Evolutionary conservation across 371 early-diverging fungal species (phyloP).

Genomic region (Rhizomucor miehei): DNA sequence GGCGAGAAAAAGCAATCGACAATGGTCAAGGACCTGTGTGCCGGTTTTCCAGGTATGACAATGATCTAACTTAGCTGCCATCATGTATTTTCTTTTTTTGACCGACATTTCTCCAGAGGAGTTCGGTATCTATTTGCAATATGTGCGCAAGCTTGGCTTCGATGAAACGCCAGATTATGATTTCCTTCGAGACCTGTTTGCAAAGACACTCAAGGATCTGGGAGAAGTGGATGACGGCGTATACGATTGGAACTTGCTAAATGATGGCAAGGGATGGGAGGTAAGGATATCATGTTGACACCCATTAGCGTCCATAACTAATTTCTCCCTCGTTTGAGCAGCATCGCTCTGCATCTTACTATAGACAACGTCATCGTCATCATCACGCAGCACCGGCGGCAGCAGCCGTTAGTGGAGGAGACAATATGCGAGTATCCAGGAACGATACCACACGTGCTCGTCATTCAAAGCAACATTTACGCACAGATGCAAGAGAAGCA

Average conservation of each 20-base stretch:
- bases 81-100: neutral
- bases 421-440: constrained; percentile 3
- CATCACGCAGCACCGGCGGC: neutral
- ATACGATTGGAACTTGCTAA: constrained; percentile 85
- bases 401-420: neutral
- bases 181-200: constrained; percentile 75
- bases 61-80: neutral
- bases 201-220: constrained; percentile 64
- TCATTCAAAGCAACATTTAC: constrained; percentile 9
- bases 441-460: constrained; percentile 11
- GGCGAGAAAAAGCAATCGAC: constrained; percentile 84
- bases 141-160: constrained; percentile 85
- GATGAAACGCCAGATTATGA: constrained; percentile 95
- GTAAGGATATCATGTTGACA: constrained; percentile 7
- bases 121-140: constrained; percentile 83
- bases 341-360: too few relatives aligned
- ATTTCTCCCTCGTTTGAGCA: too few relatives aligned
- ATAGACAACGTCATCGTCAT: neutral
- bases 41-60: constrained; percentile 58
- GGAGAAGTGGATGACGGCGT: constrained; percentile 81
- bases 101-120: constrained; percentile 63
- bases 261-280: constrained; percentile 57
- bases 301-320: neutral
- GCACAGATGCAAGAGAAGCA: neutral
- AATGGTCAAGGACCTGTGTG: constrained; percentile 72